phyloP scores from a whole-genome alignment of 2,329 filamentous ascomycete genomes.

The Pezicula rhizophila region DNA sequence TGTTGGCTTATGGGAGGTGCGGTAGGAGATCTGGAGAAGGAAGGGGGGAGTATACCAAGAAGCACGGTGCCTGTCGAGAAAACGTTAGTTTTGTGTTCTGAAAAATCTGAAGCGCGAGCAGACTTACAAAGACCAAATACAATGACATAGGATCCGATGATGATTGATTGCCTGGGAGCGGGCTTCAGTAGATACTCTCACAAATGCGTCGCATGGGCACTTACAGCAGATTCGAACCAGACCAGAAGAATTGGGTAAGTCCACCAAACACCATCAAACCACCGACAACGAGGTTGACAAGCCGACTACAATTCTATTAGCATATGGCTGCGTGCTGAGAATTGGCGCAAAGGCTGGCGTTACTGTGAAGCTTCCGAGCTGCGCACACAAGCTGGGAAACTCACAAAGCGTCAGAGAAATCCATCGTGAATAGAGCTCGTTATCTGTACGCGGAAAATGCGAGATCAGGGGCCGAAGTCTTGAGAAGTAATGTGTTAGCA shows the following conservation, averaged over 20 bases:
- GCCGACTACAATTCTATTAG: constrained; percentile 57
- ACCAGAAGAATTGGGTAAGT: constrained; percentile 60
- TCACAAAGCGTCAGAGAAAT: constrained; percentile 89
- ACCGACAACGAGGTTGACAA: constrained; percentile 87
- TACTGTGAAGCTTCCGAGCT: background rate
- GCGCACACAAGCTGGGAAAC: constrained; percentile 30
- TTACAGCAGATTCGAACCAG: background rate
- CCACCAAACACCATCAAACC: constrained; percentile 85
- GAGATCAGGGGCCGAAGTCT: background rate
- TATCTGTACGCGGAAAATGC: background rate
- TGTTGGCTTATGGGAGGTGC: background rate
- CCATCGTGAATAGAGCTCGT: constrained; percentile 51
- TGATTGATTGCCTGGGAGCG: constrained; percentile 55
- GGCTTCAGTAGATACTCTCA: background rate
- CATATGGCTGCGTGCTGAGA: constrained; percentile 10
- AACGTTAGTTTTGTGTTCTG: constrained; percentile 13
- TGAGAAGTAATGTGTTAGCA: background rate
- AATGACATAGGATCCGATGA: constrained; percentile 83
- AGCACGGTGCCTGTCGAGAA: constrained; percentile 54
- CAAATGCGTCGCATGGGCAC: constrained; percentile 5
- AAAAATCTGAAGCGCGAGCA: background rate
- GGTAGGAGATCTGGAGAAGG: background rate
- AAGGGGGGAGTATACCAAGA: constrained; percentile 40
- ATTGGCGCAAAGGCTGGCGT: constrained; percentile 12
- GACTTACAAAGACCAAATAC: constrained; percentile 77